A percentile compares a stretch with the other conserved stretches of the same genome.
phyloP scores from a whole-genome alignment of 805 yeast genomes.

The Metschnikowia hibisci region DNA sequence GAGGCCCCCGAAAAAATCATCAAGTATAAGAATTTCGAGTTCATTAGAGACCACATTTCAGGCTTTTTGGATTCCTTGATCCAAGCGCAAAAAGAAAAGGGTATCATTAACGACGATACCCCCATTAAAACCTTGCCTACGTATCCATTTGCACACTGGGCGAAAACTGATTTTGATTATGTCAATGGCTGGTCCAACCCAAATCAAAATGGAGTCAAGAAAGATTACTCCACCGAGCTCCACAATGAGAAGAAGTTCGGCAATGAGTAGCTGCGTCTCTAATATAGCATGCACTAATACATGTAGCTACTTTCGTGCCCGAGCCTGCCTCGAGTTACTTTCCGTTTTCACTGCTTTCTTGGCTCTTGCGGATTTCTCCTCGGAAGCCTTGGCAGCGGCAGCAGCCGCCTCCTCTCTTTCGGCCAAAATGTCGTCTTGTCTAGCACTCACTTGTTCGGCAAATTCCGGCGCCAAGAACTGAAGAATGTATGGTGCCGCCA shows the following conservation, averaged over 20 bases:
- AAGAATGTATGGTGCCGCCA: constrained; percentile 31
- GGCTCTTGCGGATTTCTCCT: too few species aligned
- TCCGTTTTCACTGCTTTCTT: too few species aligned
- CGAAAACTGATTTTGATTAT: constrained; percentile 36
- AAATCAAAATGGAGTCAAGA: constrained; percentile 19
- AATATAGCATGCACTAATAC: too few species aligned
- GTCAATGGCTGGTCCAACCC: constrained; percentile 42
- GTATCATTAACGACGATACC: constrained; percentile 51
- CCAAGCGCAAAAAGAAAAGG: constrained; percentile 53
- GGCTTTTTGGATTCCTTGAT: constrained; percentile 57
- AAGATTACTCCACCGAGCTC: constrained; percentile 23
- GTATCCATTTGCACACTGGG: constrained; percentile 65
- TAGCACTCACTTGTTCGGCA: constrained; percentile 29
- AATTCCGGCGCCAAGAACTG: constrained; percentile 34
- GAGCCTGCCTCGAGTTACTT: too few species aligned
- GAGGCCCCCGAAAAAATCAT: constrained; percentile 66
- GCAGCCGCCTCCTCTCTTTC: background rate
- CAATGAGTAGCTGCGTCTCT: constrained; percentile 14
- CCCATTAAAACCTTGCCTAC: constrained; percentile 56
- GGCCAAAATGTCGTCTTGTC: constrained; percentile 9
- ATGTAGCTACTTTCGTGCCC: too few species aligned
- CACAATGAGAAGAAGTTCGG: constrained; percentile 18
- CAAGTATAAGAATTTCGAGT: constrained; percentile 59
- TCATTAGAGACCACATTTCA: constrained; percentile 55
- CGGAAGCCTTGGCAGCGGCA: background rate